A percentile compares a stretch with the other conserved stretches of the same genome.
phyloP scores from a whole-genome alignment of 345 rosid genomes.

The Pistacia integerrima region DNA sequence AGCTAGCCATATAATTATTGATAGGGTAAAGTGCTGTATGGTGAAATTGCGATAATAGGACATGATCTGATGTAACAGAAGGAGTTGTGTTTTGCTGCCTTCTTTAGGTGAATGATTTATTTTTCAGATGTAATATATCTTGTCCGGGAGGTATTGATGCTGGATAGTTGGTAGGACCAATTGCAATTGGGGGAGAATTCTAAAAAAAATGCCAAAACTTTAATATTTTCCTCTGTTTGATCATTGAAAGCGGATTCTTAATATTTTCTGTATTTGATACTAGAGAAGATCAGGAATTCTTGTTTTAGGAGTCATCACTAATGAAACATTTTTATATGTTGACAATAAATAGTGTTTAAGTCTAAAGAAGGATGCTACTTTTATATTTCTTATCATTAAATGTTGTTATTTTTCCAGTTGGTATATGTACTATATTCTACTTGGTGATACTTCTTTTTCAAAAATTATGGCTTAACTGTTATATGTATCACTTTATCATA shows the following conservation, averaged over 20 bases:
- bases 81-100: background rate
- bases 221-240: background rate
- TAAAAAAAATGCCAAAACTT: background rate
- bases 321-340: background rate
- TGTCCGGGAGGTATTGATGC: background rate
- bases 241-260: background rate
- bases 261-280: background rate
- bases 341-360: background rate
- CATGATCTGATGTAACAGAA: background rate
- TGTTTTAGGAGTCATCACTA: background rate
- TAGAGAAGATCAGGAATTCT: background rate
- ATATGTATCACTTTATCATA: background rate
- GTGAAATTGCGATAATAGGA: background rate
- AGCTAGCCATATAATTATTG: background rate
- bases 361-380: background rate
- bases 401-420: background rate
- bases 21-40: slow-evolving; percentile 9
- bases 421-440: background rate
- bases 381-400: no score
- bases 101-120: no score
- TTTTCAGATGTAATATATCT: no score
- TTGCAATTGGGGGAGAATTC: background rate
- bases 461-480: background rate
- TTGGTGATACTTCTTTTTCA: background rate
- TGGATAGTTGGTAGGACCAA: background rate